Evolutionary conservation across 106 monocot species (phyloP).

Genomic region (Cymbidium sinense): DNA sequence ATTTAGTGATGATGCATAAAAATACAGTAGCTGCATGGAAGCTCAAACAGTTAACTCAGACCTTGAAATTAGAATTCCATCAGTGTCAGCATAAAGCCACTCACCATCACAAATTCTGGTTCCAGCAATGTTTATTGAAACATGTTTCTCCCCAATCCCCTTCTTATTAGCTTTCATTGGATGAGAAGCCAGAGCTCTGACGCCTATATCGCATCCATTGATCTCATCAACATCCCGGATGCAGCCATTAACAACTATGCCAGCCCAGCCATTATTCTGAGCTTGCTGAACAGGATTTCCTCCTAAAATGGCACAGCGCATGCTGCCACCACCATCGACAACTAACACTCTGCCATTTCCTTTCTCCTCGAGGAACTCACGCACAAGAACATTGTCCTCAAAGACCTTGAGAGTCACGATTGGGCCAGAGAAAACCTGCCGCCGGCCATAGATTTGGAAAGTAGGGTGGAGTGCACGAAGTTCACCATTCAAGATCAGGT

Average conservation of each 20-base stretch:
- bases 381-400: conserved; percentile 21
- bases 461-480: conserved; percentile 23
- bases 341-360: conserved; percentile 27
- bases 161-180: conserved; percentile 29
- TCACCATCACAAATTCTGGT: conserved; percentile 22
- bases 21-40: neutral
- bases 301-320: conserved; percentile 23
- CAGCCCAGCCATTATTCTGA: conserved; percentile 29
- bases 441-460: conserved; percentile 24
- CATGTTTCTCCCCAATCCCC: conserved; percentile 16
- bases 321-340: conserved; percentile 23
- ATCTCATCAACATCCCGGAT: conserved; percentile 29
- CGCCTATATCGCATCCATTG: conserved; percentile 26
- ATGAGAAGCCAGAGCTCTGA: conserved; percentile 23
- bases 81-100: conserved; percentile 24
- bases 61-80: conserved; percentile 19
- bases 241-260: conserved; percentile 23
- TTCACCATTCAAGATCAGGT: conserved; percentile 15
- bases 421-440: conserved; percentile 21
- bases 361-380: conserved; percentile 22
- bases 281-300: conserved; percentile 25
- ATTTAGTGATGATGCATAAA: neutral
- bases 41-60: conserved; percentile 18
- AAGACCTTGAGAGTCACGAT: conserved; percentile 27
- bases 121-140: conserved; percentile 19